Evolutionary conservation across 2,329 filamentous ascomycete species (phyloP).

Genomic region (Penicillium sp.): DNA sequence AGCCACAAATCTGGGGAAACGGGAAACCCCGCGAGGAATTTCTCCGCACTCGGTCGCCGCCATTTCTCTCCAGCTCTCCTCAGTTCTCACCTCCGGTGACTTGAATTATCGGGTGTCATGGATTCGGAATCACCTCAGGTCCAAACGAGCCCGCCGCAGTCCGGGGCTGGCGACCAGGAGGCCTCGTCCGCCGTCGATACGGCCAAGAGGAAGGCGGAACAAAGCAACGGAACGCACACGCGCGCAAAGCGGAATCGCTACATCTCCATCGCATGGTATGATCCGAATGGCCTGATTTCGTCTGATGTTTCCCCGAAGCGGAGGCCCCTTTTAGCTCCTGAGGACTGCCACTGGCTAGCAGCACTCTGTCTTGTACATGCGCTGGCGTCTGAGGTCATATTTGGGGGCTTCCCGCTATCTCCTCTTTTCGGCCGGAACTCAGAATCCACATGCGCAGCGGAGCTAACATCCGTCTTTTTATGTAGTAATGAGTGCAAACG

Average conservation of each 20-base stretch:
- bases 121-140: constrained; percentile 37
- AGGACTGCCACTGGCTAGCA: not conserved
- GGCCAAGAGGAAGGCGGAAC: constrained; percentile 47
- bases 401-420: constrained; percentile 10
- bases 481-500: constrained; percentile 65
- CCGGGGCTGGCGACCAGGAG: constrained; percentile 25
- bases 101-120: constrained; percentile 24
- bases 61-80: constrained; percentile 16
- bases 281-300: constrained; percentile 21
- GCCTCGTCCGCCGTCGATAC: constrained; percentile 28
- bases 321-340: not conserved
- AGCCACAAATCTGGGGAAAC: constrained; percentile 35
- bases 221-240: constrained; percentile 49
- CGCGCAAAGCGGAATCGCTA: constrained; percentile 67
- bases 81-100: constrained; percentile 7
- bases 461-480: constrained; percentile 11
- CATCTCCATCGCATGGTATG: constrained; percentile 67
- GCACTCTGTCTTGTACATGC: not conserved
- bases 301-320: constrained; percentile 3
- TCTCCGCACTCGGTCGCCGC: constrained; percentile 35
- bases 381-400: not conserved
- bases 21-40: constrained; percentile 39
- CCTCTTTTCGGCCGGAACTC: not conserved
- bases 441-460: not conserved
- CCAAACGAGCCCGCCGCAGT: constrained; percentile 28